phyloP scores from a whole-genome alignment of 345 rosid genomes.

The Eucalyptus camaldulensis region DNA sequence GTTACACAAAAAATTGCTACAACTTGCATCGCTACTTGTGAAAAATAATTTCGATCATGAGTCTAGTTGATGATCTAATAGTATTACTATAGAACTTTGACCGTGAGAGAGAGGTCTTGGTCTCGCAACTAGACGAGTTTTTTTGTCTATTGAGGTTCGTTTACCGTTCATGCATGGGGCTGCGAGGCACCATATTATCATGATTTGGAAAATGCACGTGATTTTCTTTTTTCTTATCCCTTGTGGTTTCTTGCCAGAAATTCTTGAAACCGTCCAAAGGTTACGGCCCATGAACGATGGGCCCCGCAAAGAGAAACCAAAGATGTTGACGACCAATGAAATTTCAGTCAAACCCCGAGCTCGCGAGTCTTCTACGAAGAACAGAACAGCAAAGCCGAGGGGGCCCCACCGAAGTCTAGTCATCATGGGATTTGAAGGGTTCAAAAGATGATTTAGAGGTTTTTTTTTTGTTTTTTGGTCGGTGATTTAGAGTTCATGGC shows the following conservation, averaged over 20 bases:
- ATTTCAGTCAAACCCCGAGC: not conserved
- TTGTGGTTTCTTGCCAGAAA: not conserved
- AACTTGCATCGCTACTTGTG: too few relatives aligned
- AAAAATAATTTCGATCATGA: not conserved
- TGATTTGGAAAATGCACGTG: not conserved
- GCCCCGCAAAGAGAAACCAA: not conserved
- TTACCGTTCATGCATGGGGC: not conserved
- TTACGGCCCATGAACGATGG: not conserved
- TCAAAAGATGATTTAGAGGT: not conserved
- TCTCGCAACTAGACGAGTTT: not conserved
- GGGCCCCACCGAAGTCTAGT: not conserved
- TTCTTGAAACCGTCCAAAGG: not conserved
- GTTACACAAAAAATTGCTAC: not conserved
- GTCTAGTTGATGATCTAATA: not conserved
- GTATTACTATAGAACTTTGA: not conserved
- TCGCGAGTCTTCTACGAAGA: not conserved
- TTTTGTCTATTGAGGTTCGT: not conserved
- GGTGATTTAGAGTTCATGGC: not conserved
- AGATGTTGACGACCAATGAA: not conserved
- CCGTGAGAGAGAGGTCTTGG: not conserved
- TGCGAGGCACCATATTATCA: not conserved
- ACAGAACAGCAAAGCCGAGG: not conserved
- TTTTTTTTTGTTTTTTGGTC: too few relatives aligned
- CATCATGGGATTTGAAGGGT: not conserved
- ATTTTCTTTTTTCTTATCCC: not conserved